Conservation (phyloP, 1,284 basidiomycete species). For the Ganoderma boninense region DNA sequence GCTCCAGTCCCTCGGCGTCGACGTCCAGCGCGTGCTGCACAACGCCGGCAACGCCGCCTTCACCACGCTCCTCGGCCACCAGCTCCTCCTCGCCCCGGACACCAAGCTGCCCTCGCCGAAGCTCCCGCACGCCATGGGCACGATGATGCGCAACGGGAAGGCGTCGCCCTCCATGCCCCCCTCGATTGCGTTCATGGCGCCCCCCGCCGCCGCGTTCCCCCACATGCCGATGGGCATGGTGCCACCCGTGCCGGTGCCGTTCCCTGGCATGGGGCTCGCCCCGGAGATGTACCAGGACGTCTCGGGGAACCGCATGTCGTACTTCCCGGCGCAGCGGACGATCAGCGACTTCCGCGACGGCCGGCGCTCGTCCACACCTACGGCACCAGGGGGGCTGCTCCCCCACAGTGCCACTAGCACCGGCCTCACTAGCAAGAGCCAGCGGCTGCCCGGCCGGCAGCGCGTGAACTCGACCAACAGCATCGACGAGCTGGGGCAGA, state of each 20-base stretch:
- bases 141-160: constrained; percentile 31
- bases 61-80: constrained; percentile 67
- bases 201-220: constrained; percentile 25
- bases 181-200: constrained; percentile 32
- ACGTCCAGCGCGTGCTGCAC: constrained; percentile 55
- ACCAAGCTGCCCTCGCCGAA: constrained; percentile 41
- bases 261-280: constrained; percentile 15
- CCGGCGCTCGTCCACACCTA: constrained; percentile 7
- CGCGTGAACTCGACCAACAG: constrained; percentile 31
- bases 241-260: constrained; percentile 18
- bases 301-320: constrained; percentile 23
- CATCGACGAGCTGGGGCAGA: constrained; percentile 31
- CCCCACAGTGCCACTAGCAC: neutral
- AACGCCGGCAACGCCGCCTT: constrained; percentile 81
- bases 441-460: constrained; percentile 22
- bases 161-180: constrained; percentile 35
- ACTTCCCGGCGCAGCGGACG: constrained; percentile 27
- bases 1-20: constrained; percentile 58
- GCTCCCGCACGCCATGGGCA: constrained; percentile 22
- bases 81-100: constrained; percentile 65
- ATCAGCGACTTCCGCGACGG: constrained; percentile 24
- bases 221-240: constrained; percentile 21
- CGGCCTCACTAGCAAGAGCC: neutral
- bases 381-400: constrained; percentile 5
- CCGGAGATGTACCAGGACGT: constrained; percentile 27